phyloP scores from a whole-genome alignment of 805 yeast species.

The Saccharomycopsis sp. region DNA sequence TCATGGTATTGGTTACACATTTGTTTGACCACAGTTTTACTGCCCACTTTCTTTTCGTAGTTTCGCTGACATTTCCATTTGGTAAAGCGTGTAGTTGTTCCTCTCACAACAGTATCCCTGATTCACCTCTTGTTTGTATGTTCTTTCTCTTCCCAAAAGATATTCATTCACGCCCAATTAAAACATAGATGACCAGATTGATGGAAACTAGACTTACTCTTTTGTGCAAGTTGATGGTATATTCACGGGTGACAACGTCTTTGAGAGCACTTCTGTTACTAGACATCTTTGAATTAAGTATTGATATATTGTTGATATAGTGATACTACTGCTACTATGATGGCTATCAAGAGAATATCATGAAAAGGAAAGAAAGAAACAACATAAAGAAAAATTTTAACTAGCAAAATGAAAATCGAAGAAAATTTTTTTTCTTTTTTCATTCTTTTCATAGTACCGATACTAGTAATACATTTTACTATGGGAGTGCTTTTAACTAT shows the following conservation, averaged over 20 bases:
- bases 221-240: constrained; percentile 99
- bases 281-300: constrained; percentile 33
- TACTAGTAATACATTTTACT: not conserved
- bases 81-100: no score
- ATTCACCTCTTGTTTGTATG: not conserved
- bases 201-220: constrained; percentile 62
- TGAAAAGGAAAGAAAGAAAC: not conserved
- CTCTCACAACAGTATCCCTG: not conserved
- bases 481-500: not conserved
- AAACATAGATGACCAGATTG: not conserved
- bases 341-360: not conserved
- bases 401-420: not conserved
- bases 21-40: no score
- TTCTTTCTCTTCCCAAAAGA: not conserved
- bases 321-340: constrained; percentile 1
- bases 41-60: no score
- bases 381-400: not conserved
- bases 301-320: not conserved
- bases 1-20: no score
- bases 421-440: constrained; percentile 1
- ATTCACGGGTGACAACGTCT: constrained; percentile 99
- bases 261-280: constrained; percentile 71
- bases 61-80: no score
- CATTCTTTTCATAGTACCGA: no score
- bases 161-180: constrained; percentile 1